phyloP scores from a whole-genome alignment of 192 early-diverging fungal species.

The Backusella luteola region DNA sequence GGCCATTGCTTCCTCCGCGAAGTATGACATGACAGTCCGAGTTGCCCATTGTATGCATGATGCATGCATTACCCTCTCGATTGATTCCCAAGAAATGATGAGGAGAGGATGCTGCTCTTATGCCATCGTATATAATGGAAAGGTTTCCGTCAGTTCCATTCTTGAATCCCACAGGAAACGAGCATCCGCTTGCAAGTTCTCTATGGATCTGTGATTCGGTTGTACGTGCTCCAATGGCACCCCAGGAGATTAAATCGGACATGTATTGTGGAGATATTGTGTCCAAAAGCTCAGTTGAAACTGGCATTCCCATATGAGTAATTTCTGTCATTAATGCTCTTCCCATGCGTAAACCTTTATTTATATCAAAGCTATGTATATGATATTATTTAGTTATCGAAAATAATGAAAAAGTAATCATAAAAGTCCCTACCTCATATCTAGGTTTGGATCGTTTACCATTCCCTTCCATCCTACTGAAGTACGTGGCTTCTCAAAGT shows the following conservation, averaged over 20 bases:
- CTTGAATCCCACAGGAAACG: conserved; percentile 97
- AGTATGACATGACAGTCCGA: conserved; percentile 85
- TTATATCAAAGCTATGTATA: conserved; percentile 80
- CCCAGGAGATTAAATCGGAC: conserved; percentile 92
- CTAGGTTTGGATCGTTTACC: conserved; percentile 77
- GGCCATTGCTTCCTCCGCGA: conserved; percentile 83
- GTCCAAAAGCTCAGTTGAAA: conserved; percentile 88
- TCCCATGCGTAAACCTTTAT: conserved; percentile 90
- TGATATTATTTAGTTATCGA: not conserved
- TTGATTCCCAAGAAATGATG: conserved; percentile 95
- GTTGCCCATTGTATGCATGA: conserved; percentile 84
- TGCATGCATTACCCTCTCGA: conserved; percentile 85
- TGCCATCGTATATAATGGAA: conserved; percentile 70
- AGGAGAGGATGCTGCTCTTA: conserved; percentile 64
- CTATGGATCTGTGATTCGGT: conserved; percentile 95
- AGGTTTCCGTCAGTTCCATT: conserved; percentile 95
- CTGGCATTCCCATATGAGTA: conserved; percentile 81
- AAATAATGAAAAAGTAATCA: not conserved
- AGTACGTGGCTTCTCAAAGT: conserved; percentile 98
- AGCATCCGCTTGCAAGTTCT: conserved; percentile 92
- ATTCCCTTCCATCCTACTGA: conserved; percentile 90
- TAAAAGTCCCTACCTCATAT: conserved; percentile 41
- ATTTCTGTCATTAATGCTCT: conserved; percentile 78
- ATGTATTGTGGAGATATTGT: conserved; percentile 96
- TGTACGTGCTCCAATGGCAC: conserved; percentile 94